phyloP scores from a whole-genome alignment of 2,329 filamentous ascomycete genomes.

The Aspergillus ruber region DNA sequence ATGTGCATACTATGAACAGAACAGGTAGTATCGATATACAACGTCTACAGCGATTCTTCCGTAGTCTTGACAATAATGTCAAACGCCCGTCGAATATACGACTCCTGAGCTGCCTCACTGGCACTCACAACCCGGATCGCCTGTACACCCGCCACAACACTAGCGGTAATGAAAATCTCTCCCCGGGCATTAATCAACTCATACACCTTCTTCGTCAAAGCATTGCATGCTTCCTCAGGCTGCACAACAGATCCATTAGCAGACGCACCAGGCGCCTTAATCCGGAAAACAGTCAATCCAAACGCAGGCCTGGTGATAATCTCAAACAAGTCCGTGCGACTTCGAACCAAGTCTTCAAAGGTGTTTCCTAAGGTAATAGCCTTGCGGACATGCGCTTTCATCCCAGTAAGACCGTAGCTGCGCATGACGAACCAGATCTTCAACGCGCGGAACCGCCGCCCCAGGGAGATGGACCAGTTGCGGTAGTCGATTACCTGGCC shows the following conservation, averaged over 20 bases:
- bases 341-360: constrained; percentile 58
- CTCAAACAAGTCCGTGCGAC: constrained; percentile 63
- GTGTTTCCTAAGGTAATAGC: constrained; percentile 63
- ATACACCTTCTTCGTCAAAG: constrained; percentile 66
- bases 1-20: not conserved
- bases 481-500: constrained; percentile 90
- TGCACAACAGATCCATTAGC: constrained; percentile 12
- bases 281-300: constrained; percentile 68
- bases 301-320: constrained; percentile 70
- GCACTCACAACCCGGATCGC: constrained; percentile 76
- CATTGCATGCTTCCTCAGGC: constrained; percentile 54
- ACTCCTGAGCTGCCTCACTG: constrained; percentile 62
- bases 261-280: constrained; percentile 41
- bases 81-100: constrained; percentile 67
- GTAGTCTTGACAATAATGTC: constrained; percentile 61
- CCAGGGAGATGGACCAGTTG: constrained; percentile 95
- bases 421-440: constrained; percentile 96
- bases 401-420: constrained; percentile 68
- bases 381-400: constrained; percentile 66
- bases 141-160: constrained; percentile 64
- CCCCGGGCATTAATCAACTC: constrained; percentile 67
- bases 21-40: not conserved
- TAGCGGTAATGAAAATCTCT: constrained; percentile 76
- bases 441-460: constrained; percentile 75
- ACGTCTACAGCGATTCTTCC: constrained; percentile 44